Evolutionary conservation across 169 alveolate genomes (phyloP).

Genomic region (Cryptosporidium viatorum): DNA sequence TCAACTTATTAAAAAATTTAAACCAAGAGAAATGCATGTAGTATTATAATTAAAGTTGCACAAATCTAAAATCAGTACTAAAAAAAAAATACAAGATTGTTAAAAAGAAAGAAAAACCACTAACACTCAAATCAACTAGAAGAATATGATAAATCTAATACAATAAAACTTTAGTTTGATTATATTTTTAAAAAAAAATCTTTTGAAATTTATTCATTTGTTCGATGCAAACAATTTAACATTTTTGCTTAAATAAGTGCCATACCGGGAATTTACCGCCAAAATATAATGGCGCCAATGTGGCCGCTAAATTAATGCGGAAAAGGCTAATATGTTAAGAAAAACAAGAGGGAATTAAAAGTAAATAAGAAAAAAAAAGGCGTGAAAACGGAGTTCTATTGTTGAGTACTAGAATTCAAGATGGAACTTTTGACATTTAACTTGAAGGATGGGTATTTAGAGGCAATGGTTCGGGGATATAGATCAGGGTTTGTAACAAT

Average conservation of each 20-base stretch:
- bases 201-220: no score
- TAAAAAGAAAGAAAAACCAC: no score
- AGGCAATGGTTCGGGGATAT: slow-evolving; percentile 95
- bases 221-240: no score
- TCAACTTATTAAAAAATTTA: no score
- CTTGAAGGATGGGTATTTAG: slow-evolving; percentile 96
- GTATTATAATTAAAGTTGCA: no score
- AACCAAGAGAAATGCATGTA: no score
- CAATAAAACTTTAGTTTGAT: no score
- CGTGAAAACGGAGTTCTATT: slow-evolving; percentile 62
- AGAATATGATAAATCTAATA: no score
- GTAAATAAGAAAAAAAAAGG: neutral
- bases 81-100: no score
- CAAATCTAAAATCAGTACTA: no score
- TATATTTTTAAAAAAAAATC: no score
- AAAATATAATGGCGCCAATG: slow-evolving; percentile 9
- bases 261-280: slow-evolving; percentile 7
- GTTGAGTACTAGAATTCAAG: slow-evolving; percentile 23
- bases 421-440: slow-evolving; percentile 95
- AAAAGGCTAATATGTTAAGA: neutral
- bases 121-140: no score
- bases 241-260: neutral
- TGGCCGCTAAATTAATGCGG: slow-evolving; percentile 48
- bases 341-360: neutral
- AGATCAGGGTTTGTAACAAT: slow-evolving; percentile 95